Evolutionary conservation across 2,329 filamentous ascomycete genomes (phyloP), one percentile per base, ranked within the genome.

Genomic region (Bimuria novae-zelandiae): DNA sequence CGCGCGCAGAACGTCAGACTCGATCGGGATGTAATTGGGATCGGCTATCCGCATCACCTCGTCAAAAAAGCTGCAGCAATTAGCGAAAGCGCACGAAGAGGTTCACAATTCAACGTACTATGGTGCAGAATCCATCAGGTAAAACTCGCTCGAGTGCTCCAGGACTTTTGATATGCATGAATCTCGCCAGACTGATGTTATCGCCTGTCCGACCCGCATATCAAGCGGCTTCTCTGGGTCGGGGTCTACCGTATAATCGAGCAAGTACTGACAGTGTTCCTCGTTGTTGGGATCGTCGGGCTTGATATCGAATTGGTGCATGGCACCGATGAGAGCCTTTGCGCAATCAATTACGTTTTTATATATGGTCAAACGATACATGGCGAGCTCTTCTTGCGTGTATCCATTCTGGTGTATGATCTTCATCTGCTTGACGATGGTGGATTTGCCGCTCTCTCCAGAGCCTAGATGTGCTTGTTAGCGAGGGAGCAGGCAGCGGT

Each of bases 341-440:
- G 92, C 90, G 80, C 94, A 99, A 77, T 99, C 94, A 64, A 97
- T 84, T 55, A 99, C 82, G 74, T 99, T 99, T 79, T 99, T 99
- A 81, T 96, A 99, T 55, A 99, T 92, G 29, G 94, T 97, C 57
- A 96, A 85, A 54, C 94, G 89, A 79, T 97, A 97, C 72, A 96
- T 88, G 68, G 89, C 89, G 44, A 97, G 82, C 76, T 99, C 94
- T 67, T 97, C 93, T 63, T 91, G 86, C 10, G 90, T 92, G 77
- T 99, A 99, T 56, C 94, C 94, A 77, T 97, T 96, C 68, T 97
- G 89, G 72, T 99, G 94, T 70, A 99, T 97, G 67, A 99, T 99
- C 79, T 97, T 99, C 94, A 99, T 99, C 82, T 99, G 94, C 77
- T 99, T 99, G 64, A 99, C 94, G 68, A 99, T 97, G 8, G 94